Conservation (phyloP, 2,329 filamentous ascomycete genomes). For the Hymenoscyphus occultus region DNA sequence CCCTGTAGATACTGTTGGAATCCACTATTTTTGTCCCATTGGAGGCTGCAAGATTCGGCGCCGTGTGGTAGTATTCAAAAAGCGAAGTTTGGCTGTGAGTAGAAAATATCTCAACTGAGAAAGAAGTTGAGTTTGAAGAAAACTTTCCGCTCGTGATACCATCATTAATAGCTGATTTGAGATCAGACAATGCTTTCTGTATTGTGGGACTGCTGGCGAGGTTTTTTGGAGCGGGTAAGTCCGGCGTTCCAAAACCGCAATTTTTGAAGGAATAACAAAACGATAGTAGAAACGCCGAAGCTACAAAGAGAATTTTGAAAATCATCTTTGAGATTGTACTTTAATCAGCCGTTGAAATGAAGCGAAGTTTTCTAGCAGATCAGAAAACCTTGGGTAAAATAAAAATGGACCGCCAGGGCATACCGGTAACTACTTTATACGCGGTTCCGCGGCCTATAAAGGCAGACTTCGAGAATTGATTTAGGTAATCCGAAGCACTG, state of each 20-base stretch:
- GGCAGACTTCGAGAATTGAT: neutral
- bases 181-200: slow-evolving; percentile 16
- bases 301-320: neutral
- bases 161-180: slow-evolving; percentile 1
- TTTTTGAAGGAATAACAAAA: slow-evolving; percentile 4
- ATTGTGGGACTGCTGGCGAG: slow-evolving; percentile 1
- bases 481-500: neutral
- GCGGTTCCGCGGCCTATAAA: neutral
- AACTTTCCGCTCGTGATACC: neutral
- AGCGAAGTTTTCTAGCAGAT: neutral
- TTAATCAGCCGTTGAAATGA: too few species aligned
- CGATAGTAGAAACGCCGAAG: neutral
- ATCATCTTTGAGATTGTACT: neutral
- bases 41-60: slow-evolving; percentile 28
- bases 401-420: neutral
- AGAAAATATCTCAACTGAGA: slow-evolving; percentile 42
- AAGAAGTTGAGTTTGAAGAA: slow-evolving; percentile 32
- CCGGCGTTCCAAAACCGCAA: slow-evolving; percentile 7
- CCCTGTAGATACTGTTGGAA: slow-evolving; percentile 41
- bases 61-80: slow-evolving; percentile 39
- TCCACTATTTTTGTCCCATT: slow-evolving; percentile 39
- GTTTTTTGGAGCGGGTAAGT: slow-evolving; percentile 10
- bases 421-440: neutral
- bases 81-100: slow-evolving; percentile 31
- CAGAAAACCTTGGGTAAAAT: neutral